These are phyloP conservation scores for Filosporella fistucella DNA, from an alignment of 495 filamentous ascomycete species.

Conservation along the genomic window DNA sequence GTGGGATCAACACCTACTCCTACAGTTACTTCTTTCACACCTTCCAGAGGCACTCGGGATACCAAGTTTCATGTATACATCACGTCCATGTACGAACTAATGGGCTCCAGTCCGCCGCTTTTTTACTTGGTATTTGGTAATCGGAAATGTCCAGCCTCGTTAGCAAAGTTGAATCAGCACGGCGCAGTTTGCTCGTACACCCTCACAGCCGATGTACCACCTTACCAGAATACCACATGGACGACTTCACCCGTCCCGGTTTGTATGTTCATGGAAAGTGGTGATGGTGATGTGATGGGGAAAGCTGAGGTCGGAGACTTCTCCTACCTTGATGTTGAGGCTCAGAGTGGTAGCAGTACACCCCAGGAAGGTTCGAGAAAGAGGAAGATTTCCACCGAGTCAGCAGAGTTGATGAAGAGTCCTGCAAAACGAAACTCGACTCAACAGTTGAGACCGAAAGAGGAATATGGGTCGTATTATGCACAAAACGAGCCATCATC, in stretches of 20 bases:
- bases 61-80: conserved; percentile 70
- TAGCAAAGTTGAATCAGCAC: conserved; percentile 56
- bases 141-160: conserved; percentile 57
- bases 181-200: conserved; percentile 60
- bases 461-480: conserved; percentile 33
- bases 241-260: conserved; percentile 67
- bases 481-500: conserved; percentile 17
- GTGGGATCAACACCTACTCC: conserved; percentile 45
- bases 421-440: conserved; percentile 27
- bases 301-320: conserved; percentile 71
- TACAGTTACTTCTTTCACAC: conserved; percentile 62
- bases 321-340: conserved; percentile 55
- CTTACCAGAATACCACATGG: conserved; percentile 61
- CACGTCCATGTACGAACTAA: conserved; percentile 65
- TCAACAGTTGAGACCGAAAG: conserved; percentile 32
- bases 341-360: conserved; percentile 29
- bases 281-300: conserved; percentile 55
- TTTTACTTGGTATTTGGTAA: conserved; percentile 73
- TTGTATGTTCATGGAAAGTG: conserved; percentile 64
- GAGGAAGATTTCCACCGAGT: conserved; percentile 36
- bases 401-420: conserved; percentile 26
- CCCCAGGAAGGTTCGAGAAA: conserved; percentile 34
- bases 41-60: conserved; percentile 61
- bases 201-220: conserved; percentile 69
- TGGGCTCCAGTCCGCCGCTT: conserved; percentile 48